These are phyloP conservation scores for Ascochyta koolunga DNA, from an alignment of 2,329 filamentous ascomycete genomes.

Conservation along the genomic window DNA sequence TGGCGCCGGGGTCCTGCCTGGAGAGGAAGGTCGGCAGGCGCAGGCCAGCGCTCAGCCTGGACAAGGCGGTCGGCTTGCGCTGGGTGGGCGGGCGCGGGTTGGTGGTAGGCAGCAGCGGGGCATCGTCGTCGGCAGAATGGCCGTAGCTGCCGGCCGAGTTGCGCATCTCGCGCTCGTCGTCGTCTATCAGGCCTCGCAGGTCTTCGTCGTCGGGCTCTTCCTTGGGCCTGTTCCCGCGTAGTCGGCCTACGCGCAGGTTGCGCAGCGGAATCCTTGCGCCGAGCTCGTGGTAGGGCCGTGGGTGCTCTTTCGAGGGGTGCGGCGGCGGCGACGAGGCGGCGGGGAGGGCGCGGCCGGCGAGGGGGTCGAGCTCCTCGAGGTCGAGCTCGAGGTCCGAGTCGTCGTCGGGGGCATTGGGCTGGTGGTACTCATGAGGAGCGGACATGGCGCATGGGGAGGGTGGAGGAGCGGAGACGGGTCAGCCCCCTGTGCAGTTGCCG, in stretches of 20 bases:
- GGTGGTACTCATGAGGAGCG: conserved; percentile 53
- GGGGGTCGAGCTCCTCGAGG: conserved; percentile 78
- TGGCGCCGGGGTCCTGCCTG: conserved; percentile 30
- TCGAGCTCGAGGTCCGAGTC: conserved; percentile 81
- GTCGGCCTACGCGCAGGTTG: conserved; percentile 59
- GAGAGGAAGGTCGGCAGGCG: conserved; percentile 71
- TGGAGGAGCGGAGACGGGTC: not conserved
- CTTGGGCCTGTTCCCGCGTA: conserved; percentile 49
- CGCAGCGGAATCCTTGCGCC: conserved; percentile 71
- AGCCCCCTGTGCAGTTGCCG: not conserved
- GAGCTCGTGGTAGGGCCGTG: conserved; percentile 48
- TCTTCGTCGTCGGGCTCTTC: conserved; percentile 67
- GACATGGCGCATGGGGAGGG: conserved; percentile 52
- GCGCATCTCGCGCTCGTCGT: conserved; percentile 61
- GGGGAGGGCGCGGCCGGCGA: conserved; percentile 33
- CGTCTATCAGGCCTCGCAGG: conserved; percentile 68
- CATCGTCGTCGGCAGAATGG: conserved; percentile 69
- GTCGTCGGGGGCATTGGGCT: conserved; percentile 62
- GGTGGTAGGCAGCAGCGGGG: conserved; percentile 67
- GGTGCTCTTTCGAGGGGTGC: conserved; percentile 39
- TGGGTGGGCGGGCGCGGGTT: conserved; percentile 24
- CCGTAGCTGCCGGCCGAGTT: conserved; percentile 66
- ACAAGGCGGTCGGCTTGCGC: conserved; percentile 45
- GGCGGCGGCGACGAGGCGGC: conserved; percentile 34
- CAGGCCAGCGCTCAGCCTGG: conserved; percentile 59